Percentiles rank a stretch among this genome's conserved stretches.
Conservation (phyloP, 768 basidiomycete species). For the Clathrus columnatus region DNA sequence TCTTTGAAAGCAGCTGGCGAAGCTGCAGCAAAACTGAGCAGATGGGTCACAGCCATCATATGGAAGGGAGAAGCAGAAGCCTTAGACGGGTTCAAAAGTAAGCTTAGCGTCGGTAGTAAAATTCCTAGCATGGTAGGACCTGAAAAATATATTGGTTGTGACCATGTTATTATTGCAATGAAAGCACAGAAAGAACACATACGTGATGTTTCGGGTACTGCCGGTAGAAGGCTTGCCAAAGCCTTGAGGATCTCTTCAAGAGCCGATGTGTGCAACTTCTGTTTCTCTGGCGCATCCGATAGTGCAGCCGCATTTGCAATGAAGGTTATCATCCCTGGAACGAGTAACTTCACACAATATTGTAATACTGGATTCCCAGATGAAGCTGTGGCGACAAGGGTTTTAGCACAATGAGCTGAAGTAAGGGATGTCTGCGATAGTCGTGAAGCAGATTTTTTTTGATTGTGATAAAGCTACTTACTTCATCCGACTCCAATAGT, state of each 20-base stretch:
- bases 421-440: conserved; percentile 62
- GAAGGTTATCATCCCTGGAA: conserved; percentile 78
- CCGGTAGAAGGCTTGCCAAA: conserved; percentile 53
- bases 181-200: conserved; percentile 22
- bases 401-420: conserved; percentile 85
- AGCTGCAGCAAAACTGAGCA: conserved; percentile 62
- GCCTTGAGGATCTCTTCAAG: conserved; percentile 79
- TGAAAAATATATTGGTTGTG: conserved; percentile 22
- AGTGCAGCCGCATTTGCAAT: conserved; percentile 59
- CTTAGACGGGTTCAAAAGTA: conserved; percentile 53
- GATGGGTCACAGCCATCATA: conserved; percentile 50
- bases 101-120: conserved; percentile 63
- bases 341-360: conserved; percentile 58
- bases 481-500: conserved; percentile 60
- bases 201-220: conserved; percentile 56
- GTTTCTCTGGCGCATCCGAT: conserved; percentile 46
- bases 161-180: neutral
- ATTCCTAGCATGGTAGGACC: conserved; percentile 62
- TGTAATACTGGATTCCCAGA: conserved; percentile 58
- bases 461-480: conserved; percentile 22
- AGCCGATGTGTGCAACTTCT: conserved; percentile 50
- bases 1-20: conserved; percentile 79
- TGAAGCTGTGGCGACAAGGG: conserved; percentile 64
- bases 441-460: neutral
- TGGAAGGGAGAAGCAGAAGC: conserved; percentile 38